Base-by-base conservation (phyloP, 805 yeast species). In the Naumovozyma castellii region DNA sequence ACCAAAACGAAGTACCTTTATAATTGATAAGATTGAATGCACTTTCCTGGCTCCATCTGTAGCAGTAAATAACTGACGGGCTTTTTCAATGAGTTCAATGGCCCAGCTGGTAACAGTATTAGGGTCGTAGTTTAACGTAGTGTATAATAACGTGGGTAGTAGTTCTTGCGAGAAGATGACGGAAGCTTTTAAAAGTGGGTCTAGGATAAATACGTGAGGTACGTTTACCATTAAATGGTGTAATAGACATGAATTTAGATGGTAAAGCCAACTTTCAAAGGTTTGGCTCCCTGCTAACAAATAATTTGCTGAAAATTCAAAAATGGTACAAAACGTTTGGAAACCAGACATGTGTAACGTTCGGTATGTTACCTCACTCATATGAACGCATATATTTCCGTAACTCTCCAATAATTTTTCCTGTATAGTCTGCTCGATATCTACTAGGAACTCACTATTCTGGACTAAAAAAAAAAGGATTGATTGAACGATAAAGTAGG, bases 1-100 rank as follows among this genome's bases (percentile, higher is more conserved):
- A 5, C 61, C 62, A 3, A 52, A 42, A 33, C 65, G 44, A 1
- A 65, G 20, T 33, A 61, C 37, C 4, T 46, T 49, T n/a, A 62
- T 39, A 2, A 65, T 30, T 5, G 50, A 36, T 9, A 64, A 39
- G 1, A 61, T 18, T 3, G 51, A 17, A 2, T 31, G 30, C 1
- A 51, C 20, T 36, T 51, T 51, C 17, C 38, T 41, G 4, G 34
- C 18, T 15, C 37, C 39, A 19, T 45, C 46, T 6, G 14, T 25
- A 4, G 45, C 33, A 2, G 31, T 16, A 3, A 27, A 8, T n/a
- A 53, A 33, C 4, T 29, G 12, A 12, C n/a, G 3, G 37, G 10
- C 2, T 10, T 14, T 13, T 34, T 32, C 12, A 22, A 38, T 32
- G 32, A 37, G 22, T 3, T 14, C 18, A 12, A n/a, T 6, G 3